Percentiles rank a stretch among this genome's conserved stretches.
Evolutionary conservation across 2,329 filamentous ascomycete genomes (phyloP).

Genomic region (Fusarium nisikadoi): DNA sequence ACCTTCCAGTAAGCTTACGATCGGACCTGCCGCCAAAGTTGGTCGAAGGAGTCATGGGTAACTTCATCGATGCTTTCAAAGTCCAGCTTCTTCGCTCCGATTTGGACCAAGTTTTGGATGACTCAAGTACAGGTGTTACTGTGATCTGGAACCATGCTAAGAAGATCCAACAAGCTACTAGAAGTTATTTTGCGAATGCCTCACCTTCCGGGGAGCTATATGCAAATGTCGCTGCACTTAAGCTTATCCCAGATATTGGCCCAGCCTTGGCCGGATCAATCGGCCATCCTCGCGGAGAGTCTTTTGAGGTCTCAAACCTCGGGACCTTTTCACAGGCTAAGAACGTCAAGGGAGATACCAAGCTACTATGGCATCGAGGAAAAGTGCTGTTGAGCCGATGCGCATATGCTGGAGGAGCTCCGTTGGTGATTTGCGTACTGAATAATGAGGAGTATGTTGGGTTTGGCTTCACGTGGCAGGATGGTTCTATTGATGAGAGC

Average conservation of each 20-base stretch:
- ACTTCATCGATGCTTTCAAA: conserved; percentile 8
- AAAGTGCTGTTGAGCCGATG: conserved; percentile 3
- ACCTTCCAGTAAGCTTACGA: background rate
- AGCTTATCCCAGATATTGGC: background rate
- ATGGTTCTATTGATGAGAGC: background rate
- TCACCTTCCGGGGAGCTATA: background rate
- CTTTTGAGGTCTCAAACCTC: conserved; percentile 8
- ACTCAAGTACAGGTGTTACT: background rate
- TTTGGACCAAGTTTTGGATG: background rate
- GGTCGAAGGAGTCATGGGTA: background rate
- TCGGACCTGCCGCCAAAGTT: background rate
- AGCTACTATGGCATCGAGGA: background rate
- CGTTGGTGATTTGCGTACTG: background rate
- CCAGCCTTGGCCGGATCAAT: background rate
- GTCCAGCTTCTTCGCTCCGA: background rate
- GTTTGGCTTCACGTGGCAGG: conserved; percentile 8
- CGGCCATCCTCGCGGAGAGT: background rate
- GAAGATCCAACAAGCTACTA: background rate
- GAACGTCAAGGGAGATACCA: background rate
- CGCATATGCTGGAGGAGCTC: conserved; percentile 1
- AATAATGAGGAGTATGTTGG: background rate
- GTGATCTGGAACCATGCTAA: background rate
- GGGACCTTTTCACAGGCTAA: background rate
- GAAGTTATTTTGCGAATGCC: background rate
- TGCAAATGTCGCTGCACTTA: background rate